phyloP scores from a whole-genome alignment of 176 grass and related monocot species.

The Olyra latifolia region DNA sequence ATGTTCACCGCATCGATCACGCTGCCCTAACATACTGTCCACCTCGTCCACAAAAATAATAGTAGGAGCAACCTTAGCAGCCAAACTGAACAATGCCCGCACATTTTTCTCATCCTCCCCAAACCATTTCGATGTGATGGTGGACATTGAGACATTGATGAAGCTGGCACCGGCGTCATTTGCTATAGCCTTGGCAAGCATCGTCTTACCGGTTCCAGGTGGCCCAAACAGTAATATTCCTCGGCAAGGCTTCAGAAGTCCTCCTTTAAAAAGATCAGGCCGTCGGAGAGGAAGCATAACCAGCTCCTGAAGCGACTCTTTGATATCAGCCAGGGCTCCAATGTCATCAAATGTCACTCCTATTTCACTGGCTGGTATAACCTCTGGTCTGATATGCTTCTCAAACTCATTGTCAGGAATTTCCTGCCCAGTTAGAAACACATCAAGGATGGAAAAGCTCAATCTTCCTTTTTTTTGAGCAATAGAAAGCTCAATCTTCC shows the following conservation, averaged over 20 bases:
- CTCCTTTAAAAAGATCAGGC: slow-evolving; percentile 91
- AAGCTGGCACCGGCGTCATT: slow-evolving; percentile 96
- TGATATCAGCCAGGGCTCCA: slow-evolving; percentile 88
- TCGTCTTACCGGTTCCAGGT: slow-evolving; percentile 96
- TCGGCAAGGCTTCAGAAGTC: slow-evolving; percentile 87
- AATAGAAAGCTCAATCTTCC: neutral
- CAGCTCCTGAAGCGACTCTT: slow-evolving; percentile 94
- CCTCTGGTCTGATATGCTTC: slow-evolving; percentile 90
- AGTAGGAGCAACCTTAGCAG: slow-evolving; percentile 85
- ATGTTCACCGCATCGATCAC: slow-evolving; percentile 78
- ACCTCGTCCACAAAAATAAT: slow-evolving; percentile 99
- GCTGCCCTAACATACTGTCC: slow-evolving; percentile 91
- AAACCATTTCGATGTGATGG: slow-evolving; percentile 98
- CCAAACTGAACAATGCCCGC: slow-evolving; percentile 87
- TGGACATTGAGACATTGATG: slow-evolving; percentile 95
- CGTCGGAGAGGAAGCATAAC: slow-evolving; percentile 97
- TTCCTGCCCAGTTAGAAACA: slow-evolving; percentile 57
- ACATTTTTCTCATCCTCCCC: slow-evolving; percentile 98
- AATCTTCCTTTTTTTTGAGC: too few relatives aligned
- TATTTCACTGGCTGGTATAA: slow-evolving; percentile 84
- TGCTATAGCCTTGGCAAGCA: slow-evolving; percentile 99
- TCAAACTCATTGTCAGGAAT: slow-evolving; percentile 98
- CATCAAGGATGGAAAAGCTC: neutral
- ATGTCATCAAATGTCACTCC: slow-evolving; percentile 98
- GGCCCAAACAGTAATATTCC: slow-evolving; percentile 93